These are phyloP conservation scores for Plasmopara muralis DNA, from an alignment of 352 stramenopile genomes.

Conservation along the genomic window DNA sequence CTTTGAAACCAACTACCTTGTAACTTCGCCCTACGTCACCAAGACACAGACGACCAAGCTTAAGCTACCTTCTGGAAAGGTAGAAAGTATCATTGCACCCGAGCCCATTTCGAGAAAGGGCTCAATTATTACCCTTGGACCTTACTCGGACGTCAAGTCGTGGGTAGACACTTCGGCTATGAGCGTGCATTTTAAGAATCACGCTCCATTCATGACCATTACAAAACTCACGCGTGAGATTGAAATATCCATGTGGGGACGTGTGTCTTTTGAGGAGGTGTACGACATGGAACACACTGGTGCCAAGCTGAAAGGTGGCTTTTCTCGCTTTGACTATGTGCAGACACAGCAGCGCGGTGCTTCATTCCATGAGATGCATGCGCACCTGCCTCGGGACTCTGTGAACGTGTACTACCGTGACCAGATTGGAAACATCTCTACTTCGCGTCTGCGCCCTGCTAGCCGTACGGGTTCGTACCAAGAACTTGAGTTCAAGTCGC, in stretches of 20 bases:
- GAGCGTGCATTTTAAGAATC: slow-evolving; percentile 79
- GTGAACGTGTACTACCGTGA: slow-evolving; percentile 89
- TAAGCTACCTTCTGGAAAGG: slow-evolving; percentile 65
- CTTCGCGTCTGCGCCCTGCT: slow-evolving; percentile 51
- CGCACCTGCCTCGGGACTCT: slow-evolving; percentile 62
- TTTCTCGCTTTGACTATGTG: slow-evolving; percentile 84
- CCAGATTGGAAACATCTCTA: slow-evolving; percentile 88
- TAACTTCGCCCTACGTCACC: slow-evolving; percentile 68
- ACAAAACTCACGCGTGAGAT: slow-evolving; percentile 81
- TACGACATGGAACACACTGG: slow-evolving; percentile 84
- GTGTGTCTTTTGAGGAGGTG: slow-evolving; percentile 83
- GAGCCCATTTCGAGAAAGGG: slow-evolving; percentile 62
- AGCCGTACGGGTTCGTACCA: slow-evolving; percentile 34
- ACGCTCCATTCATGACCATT: slow-evolving; percentile 81
- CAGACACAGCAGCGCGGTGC: slow-evolving; percentile 50
- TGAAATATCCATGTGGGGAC: slow-evolving; percentile 88
- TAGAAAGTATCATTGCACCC: slow-evolving; percentile 65
- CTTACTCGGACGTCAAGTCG: slow-evolving; percentile 55
- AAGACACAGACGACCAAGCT: slow-evolving; percentile 80
- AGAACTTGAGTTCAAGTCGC: slow-evolving; percentile 76
- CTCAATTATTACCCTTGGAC: slow-evolving; percentile 69
- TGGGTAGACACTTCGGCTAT: slow-evolving; percentile 30
- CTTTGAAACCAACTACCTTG: slow-evolving; percentile 59
- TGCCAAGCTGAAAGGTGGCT: slow-evolving; percentile 76
- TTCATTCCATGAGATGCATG: slow-evolving; percentile 73